phyloP scores from a whole-genome alignment of 176 grass and related monocot species.

The Themeda triandra region DNA sequence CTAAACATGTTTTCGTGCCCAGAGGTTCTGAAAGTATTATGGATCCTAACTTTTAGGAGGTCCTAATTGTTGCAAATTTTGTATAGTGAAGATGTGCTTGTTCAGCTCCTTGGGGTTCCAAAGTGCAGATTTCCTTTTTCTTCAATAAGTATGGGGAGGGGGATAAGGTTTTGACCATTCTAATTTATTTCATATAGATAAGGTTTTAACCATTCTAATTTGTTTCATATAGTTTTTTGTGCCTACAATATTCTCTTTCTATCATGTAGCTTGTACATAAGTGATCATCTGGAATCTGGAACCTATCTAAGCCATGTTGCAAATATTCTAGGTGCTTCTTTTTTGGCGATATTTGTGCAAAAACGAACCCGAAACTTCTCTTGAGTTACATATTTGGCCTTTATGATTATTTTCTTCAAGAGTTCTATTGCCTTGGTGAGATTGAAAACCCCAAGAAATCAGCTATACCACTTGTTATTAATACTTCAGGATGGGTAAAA shows the following conservation, averaged over 20 bases:
- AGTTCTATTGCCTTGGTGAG: slow-evolving; percentile 38
- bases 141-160: background rate
- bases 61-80: background rate
- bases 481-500: slow-evolving; percentile 92
- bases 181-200: background rate
- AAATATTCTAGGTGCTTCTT: slow-evolving; percentile 51
- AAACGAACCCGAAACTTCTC: slow-evolving; percentile 50
- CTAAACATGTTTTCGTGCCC: background rate
- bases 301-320: slow-evolving; percentile 1
- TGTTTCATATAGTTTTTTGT: background rate
- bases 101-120: background rate
- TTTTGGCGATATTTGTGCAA: slow-evolving; percentile 64
- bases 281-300: background rate
- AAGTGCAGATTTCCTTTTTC: background rate
- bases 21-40: background rate
- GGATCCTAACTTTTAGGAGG: background rate
- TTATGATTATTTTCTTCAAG: slow-evolving; percentile 60
- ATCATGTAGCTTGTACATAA: background rate
- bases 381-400: slow-evolving; percentile 54
- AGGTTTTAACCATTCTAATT: background rate
- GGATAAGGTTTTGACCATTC: background rate
- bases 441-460: slow-evolving; percentile 25
- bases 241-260: background rate
- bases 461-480: slow-evolving; percentile 63
- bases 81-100: background rate